Percentiles rank a stretch among this genome's conserved stretches.
These are phyloP conservation scores for Dichomitus squalens DNA, from an alignment of 1,284 basidiomycete species.

Conservation along the genomic window DNA sequence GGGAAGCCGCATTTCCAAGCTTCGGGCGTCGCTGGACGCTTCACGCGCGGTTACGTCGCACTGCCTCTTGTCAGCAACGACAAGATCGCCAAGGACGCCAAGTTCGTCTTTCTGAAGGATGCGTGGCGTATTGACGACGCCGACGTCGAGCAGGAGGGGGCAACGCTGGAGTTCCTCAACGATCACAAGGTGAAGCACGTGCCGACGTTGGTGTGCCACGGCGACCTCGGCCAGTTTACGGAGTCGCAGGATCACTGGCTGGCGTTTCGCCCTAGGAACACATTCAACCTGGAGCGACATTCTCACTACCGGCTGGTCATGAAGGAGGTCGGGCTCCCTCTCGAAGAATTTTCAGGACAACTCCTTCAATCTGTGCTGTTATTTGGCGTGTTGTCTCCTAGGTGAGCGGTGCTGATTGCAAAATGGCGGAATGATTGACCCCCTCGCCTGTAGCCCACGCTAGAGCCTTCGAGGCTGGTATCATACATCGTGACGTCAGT, in stretches of 20 bases:
- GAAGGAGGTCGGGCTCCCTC: conserved; percentile 14
- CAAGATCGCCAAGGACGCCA: neutral
- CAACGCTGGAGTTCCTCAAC: conserved; percentile 23
- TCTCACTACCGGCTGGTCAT: conserved; percentile 17
- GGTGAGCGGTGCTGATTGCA: neutral
- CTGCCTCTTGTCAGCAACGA: neutral
- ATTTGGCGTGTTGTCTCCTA: too few relatives aligned
- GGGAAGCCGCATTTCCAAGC: conserved; percentile 13
- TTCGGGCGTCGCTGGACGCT: neutral
- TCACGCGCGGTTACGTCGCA: conserved; percentile 15
- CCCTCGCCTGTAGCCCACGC: neutral
- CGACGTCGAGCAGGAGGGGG: conserved; percentile 23
- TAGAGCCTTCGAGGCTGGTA: neutral
- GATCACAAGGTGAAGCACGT: conserved; percentile 17
- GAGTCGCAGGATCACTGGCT: neutral
- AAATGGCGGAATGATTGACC: neutral
- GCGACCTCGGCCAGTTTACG: conserved; percentile 12
- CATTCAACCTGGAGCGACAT: conserved; percentile 5
- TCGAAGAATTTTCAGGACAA: conserved; percentile 3
- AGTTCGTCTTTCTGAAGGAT: conserved; percentile 29
- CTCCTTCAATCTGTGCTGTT: neutral
- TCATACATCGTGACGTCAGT: too few relatives aligned
- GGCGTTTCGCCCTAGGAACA: neutral
- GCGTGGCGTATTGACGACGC: conserved; percentile 25
- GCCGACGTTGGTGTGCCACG: conserved; percentile 12